Conservation (phyloP, 2,329 filamentous ascomycete genomes). For the Hortaea werneckii region DNA sequence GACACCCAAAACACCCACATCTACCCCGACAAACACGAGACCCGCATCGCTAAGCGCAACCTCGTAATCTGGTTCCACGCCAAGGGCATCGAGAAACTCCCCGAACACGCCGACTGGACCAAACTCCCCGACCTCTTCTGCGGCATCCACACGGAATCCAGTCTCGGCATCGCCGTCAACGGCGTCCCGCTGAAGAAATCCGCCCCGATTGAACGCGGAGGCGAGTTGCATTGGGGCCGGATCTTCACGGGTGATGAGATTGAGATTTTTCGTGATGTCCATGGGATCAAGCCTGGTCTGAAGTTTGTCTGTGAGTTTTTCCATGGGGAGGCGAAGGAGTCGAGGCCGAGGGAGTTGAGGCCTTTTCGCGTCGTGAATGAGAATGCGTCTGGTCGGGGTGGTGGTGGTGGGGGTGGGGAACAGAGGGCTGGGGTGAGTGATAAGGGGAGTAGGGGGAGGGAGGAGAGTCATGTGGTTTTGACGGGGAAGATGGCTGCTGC, state of each 20-base stretch:
- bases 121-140: conserved; percentile 47
- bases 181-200: conserved; percentile 53
- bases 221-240: conserved; percentile 49
- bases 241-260: conserved; percentile 70
- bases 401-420: not conserved
- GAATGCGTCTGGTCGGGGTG: not conserved
- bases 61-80: conserved; percentile 69
- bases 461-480: not conserved
- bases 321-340: conserved; percentile 26
- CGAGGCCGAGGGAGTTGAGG: conserved; percentile 5
- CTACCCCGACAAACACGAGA: conserved; percentile 54
- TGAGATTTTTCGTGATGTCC: conserved; percentile 53
- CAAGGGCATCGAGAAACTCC: conserved; percentile 52
- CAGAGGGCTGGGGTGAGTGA: not conserved
- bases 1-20: conserved; percentile 56
- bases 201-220: conserved; percentile 25
- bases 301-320: conserved; percentile 36
- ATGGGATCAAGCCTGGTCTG: conserved; percentile 21
- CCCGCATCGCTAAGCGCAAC: conserved; percentile 69
- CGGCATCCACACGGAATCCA: conserved; percentile 72
- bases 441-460: not conserved
- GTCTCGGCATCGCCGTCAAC: conserved; percentile 67
- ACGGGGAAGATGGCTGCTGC: not conserved
- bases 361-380: not conserved
- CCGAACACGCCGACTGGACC: conserved; percentile 41